Base-by-base conservation (phyloP, 495 filamentous ascomycete species). In the Penicillium antarcticum region DNA sequence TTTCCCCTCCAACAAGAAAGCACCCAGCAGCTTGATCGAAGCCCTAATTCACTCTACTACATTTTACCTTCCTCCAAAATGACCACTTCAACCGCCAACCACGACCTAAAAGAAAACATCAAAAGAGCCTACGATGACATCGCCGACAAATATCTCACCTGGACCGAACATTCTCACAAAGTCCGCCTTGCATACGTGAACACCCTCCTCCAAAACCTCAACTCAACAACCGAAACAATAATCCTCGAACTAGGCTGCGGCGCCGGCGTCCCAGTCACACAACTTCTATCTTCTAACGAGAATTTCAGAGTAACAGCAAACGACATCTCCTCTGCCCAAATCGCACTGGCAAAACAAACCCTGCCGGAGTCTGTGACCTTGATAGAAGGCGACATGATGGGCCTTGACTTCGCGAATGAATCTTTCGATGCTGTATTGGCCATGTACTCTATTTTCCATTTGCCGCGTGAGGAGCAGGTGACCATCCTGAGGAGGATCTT, bases 371-470 rank as follows among this genome's bases (percentile, higher is more conserved):
- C 41, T 1, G 55, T 68, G 6, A 51, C 52, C 11, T 52, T 71
- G 1, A 51, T 69, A 13, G 42, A 68, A 17, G 67, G 64, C 1
- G 75, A 78, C 46, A 79, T 78, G 75, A 65, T 67, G 53, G 53
- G 48, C 0, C 52, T 79, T 0, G 9, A 55, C 7, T 74, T 77
- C 54, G 21, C 35, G 0, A 37, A 40, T 0, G 57, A 21, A 21
- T 48, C 49, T 3, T 71, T 78, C 45, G 58, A 70, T 44, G 74
- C 72, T 1, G 73, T 77, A 1, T 32, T 74, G 10, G 70, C 51
- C 0, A 63, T 79, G 50, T 76, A 74, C 45, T 69, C 70, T 4
- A 61, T 77, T 29, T 67, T 77, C 41, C 76, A 78, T 52, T 60
- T 78, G 1, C 74, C 74, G 4, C 61, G 73, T 5, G 49, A 52